A percentile compares a stretch with the other conserved stretches of the same genome.
phyloP scores from a whole-genome alignment of 768 basidiomycete genomes.

The Leccinum barrowsii region DNA sequence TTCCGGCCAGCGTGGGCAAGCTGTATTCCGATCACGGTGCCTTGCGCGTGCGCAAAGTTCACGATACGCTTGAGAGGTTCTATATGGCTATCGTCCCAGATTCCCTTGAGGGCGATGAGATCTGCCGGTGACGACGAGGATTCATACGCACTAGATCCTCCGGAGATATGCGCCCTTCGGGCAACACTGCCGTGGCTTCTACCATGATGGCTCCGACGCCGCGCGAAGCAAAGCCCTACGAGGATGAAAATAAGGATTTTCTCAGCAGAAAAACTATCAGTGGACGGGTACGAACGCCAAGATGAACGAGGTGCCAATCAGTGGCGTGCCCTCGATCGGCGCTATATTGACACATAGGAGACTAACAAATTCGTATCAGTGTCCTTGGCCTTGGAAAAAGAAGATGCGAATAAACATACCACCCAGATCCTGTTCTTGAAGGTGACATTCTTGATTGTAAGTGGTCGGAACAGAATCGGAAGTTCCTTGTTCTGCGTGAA shows the following conservation, averaged over 20 bases:
- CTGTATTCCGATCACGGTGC: conserved; percentile 72
- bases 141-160: conserved; percentile 58
- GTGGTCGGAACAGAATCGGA: conserved; percentile 62
- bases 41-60: conserved; percentile 68
- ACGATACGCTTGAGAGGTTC: conserved; percentile 66
- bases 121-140: background rate
- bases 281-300: conserved; percentile 43
- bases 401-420: conserved; percentile 27
- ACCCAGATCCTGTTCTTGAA: conserved; percentile 80
- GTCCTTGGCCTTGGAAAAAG: background rate
- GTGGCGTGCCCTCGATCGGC: conserved; percentile 71
- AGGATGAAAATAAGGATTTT: background rate
- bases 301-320: conserved; percentile 81
- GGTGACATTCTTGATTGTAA: conserved; percentile 54
- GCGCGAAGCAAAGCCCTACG: conserved; percentile 60
- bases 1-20: conserved; percentile 75
- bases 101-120: conserved; percentile 36
- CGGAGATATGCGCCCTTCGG: conserved; percentile 75
- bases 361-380: conserved; percentile 30
- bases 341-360: conserved; percentile 85
- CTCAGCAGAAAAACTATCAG: background rate
- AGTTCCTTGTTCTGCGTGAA: conserved; percentile 47
- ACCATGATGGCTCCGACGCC: conserved; percentile 68
- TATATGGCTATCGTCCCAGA: conserved; percentile 79
- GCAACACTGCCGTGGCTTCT: conserved; percentile 72